phyloP scores from a whole-genome alignment of 2,329 filamentous ascomycete species.

The Cryphonectria naterciae region DNA sequence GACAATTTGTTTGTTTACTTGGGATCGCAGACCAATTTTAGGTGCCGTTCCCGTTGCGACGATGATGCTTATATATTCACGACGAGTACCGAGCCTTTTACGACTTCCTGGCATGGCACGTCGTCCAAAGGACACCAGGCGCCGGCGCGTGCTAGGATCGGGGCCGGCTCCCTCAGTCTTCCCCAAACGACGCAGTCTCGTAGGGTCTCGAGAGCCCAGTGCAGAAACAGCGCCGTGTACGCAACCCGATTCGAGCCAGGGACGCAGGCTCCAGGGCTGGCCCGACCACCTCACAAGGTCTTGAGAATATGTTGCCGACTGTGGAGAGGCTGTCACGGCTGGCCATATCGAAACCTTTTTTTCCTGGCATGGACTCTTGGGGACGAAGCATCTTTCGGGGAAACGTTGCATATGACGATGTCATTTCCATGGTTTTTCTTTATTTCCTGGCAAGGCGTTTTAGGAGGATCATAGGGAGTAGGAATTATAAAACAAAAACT shows the following conservation, averaged over 20 bases:
- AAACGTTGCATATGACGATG: constrained; percentile 6
- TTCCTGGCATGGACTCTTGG: background rate
- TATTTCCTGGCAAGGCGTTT: constrained; percentile 20
- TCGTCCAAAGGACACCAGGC: constrained; percentile 1
- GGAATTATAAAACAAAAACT: constrained; percentile 1
- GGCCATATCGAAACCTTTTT: background rate
- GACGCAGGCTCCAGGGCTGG: background rate
- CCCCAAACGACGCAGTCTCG: background rate
- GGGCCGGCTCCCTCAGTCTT: background rate
- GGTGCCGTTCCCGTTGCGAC: background rate
- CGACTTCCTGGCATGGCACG: background rate
- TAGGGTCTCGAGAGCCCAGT: background rate
- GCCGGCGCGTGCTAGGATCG: constrained; percentile 5
- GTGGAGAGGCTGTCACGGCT: background rate
- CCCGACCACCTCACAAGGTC: background rate
- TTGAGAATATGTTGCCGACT: background rate
- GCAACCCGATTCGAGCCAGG: background rate
- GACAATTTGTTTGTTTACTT: background rate
- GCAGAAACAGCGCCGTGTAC: background rate
- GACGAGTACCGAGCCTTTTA: background rate
- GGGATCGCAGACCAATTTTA: constrained; percentile 18
- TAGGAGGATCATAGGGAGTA: constrained; percentile 10
- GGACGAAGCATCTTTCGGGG: constrained; percentile 5
- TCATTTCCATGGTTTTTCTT: constrained; percentile 12
- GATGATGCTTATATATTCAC: constrained; percentile 5